Conservation (phyloP, 345 rosid genomes). For the Mallotus nudiflorus region DNA sequence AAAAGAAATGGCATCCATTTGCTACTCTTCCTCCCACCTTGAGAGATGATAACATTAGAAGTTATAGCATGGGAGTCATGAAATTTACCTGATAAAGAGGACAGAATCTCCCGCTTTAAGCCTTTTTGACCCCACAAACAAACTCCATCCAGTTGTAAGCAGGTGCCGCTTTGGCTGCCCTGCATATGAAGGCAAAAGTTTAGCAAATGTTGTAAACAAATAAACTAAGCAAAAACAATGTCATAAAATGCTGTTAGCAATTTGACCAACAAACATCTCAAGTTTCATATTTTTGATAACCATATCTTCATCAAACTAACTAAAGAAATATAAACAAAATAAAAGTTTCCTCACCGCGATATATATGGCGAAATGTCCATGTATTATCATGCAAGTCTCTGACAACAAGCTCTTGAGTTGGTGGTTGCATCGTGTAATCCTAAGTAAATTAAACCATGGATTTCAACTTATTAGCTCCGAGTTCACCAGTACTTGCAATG, state of each 20-base stretch:
- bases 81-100: conserved; percentile 76
- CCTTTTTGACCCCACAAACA: conserved; percentile 93
- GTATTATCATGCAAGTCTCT: conserved; percentile 89
- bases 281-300: background rate
- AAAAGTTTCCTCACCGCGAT: conserved; percentile 60
- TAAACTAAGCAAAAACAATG: too few relatives aligned
- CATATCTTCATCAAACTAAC: background rate
- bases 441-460: conserved; percentile 21
- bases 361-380: conserved; percentile 98
- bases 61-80: background rate
- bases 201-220: background rate
- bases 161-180: conserved; percentile 99
- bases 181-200: conserved; percentile 35
- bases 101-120: conserved; percentile 97
- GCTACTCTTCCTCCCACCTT: background rate
- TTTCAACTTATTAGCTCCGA: background rate
- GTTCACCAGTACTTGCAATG: background rate
- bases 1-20: too few relatives aligned
- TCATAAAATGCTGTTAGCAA: background rate
- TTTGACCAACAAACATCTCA: background rate
- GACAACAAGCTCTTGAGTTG: conserved; percentile 93
- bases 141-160: conserved; percentile 97
- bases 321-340: background rate
- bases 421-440: conserved; percentile 96
- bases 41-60: background rate